Evolutionary conservation across 352 stramenopile genomes (phyloP).

Genomic region (Phytophthora pinifolia): DNA sequence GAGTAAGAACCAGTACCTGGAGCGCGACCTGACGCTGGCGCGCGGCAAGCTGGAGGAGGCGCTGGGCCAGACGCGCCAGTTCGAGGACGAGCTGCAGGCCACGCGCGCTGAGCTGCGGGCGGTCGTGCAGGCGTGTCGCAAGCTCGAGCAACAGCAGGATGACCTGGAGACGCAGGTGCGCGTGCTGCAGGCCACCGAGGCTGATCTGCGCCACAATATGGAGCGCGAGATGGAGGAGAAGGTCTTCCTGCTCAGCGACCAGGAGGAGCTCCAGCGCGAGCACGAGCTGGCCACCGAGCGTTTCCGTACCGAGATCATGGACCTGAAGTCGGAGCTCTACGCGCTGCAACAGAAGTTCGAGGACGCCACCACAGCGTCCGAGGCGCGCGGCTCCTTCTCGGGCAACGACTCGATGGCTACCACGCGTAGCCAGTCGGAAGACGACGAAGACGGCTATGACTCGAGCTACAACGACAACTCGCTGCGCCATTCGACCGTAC

Average conservation of each 20-base stretch:
- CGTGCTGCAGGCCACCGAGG: slow-evolving; percentile 77
- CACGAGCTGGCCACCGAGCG: slow-evolving; percentile 78
- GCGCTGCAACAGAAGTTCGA: slow-evolving; percentile 71
- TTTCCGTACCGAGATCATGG: slow-evolving; percentile 82
- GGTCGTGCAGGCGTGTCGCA: slow-evolving; percentile 40
- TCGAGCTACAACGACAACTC: slow-evolving; percentile 37
- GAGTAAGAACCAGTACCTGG: slow-evolving; percentile 50
- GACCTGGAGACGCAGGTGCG: slow-evolving; percentile 80
- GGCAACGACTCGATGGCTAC: slow-evolving; percentile 37
- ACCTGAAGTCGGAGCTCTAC: slow-evolving; percentile 85
- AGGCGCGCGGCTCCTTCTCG: slow-evolving; percentile 24
- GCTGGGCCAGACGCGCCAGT: slow-evolving; percentile 50
- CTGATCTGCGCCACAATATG: slow-evolving; percentile 78
- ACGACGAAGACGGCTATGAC: slow-evolving; percentile 39
- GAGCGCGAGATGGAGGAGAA: slow-evolving; percentile 88
- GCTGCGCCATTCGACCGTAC: slow-evolving; percentile 49
- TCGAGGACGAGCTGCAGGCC: slow-evolving; percentile 49
- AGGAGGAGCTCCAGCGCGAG: slow-evolving; percentile 80
- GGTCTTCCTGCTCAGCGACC: slow-evolving; percentile 81
- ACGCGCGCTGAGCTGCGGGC: slow-evolving; percentile 47
- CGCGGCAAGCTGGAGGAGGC: slow-evolving; percentile 57
- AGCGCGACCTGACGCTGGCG: slow-evolving; percentile 48
- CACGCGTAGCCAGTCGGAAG: slow-evolving; percentile 33
- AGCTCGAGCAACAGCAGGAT: slow-evolving; percentile 75
- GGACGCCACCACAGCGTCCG: slow-evolving; percentile 15